phyloP scores from a whole-genome alignment of 768 basidiomycete genomes.

The Fistulinella prunicolor region DNA sequence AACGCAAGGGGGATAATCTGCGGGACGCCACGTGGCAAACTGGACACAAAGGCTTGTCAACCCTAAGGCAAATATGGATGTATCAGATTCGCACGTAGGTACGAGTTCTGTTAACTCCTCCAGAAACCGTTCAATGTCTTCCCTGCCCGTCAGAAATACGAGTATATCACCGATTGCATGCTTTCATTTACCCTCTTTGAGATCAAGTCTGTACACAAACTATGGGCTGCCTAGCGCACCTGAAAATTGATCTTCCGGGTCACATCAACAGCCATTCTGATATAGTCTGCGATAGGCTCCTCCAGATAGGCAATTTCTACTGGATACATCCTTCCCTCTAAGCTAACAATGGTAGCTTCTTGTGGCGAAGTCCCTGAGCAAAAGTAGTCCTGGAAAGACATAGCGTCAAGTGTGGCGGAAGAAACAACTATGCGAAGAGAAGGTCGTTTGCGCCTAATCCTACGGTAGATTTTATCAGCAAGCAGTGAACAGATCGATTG shows the following conservation, averaged over 20 bases:
- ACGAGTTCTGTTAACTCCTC: constrained; percentile 78
- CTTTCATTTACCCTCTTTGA: constrained; percentile 35
- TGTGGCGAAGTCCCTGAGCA: constrained; percentile 55
- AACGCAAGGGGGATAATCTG: constrained; percentile 70
- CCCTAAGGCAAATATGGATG: not conserved
- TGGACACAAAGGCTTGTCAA: constrained; percentile 20
- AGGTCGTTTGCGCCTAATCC: constrained; percentile 89
- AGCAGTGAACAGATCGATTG: not conserved
- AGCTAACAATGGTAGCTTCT: constrained; percentile 80
- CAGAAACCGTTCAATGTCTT: constrained; percentile 90
- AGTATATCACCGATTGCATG: constrained; percentile 86
- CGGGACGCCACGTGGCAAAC: constrained; percentile 52
- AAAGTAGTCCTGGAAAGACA: constrained; percentile 88
- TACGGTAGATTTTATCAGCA: constrained; percentile 30
- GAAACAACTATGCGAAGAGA: constrained; percentile 90
- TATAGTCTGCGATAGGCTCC: constrained; percentile 77
- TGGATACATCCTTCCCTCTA: constrained; percentile 94
- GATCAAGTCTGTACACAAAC: not conserved
- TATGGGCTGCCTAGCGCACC: constrained; percentile 40
- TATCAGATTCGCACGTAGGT: constrained; percentile 48
- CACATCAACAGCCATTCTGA: constrained; percentile 75
- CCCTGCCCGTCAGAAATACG: constrained; percentile 91
- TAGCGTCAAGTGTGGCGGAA: constrained; percentile 94
- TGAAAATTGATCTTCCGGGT: constrained; percentile 79
- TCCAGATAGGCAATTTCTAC: constrained; percentile 89